These are phyloP conservation scores for Chloranthus sessilifolius DNA, from an alignment of 164 flowering plant species.

Conservation along the genomic window DNA sequence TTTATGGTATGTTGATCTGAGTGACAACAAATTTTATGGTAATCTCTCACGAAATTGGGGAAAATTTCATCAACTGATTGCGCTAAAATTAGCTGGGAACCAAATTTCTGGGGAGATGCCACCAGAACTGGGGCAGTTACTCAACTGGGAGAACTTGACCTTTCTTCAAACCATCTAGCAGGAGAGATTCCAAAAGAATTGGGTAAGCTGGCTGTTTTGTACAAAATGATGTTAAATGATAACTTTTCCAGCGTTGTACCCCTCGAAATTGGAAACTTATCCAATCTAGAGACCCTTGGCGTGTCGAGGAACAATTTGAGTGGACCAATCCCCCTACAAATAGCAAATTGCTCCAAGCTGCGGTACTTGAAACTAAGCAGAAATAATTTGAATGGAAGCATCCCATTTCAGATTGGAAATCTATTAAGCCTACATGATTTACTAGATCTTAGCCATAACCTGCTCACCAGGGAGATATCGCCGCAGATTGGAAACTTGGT, in stretches of 20 bases:
- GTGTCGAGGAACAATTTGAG: not conserved
- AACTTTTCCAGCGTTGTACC: constrained; percentile 3
- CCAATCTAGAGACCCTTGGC: not conserved
- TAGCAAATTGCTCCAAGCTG: constrained; percentile 1
- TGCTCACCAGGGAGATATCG: not conserved
- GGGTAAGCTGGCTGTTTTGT: not conserved
- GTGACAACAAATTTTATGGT: constrained; percentile 24
- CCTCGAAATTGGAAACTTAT: not conserved
- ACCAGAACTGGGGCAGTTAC: constrained; percentile 3
- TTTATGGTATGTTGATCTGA: constrained; percentile 19
- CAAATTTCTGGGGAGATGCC: constrained; percentile 23
- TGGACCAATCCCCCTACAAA: constrained; percentile 1
- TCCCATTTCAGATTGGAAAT: constrained; percentile 8
- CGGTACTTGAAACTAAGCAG: constrained; percentile 2
- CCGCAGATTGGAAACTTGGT: constrained; percentile 2
- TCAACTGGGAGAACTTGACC: constrained; percentile 4
- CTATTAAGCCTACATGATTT: not conserved
- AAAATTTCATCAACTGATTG: constrained; percentile 15
- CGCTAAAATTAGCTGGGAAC: constrained; percentile 5
- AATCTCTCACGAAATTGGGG: constrained; percentile 30
- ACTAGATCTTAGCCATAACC: constrained; percentile 3
- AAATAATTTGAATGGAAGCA: constrained; percentile 7
- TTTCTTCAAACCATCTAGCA: constrained; percentile 8
- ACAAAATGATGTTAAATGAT: not conserved
- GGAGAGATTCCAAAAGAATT: constrained; percentile 11